Evolutionary conservation across 495 filamentous ascomycete genomes (phyloP).

Genomic region (Lophium mytilinum): DNA sequence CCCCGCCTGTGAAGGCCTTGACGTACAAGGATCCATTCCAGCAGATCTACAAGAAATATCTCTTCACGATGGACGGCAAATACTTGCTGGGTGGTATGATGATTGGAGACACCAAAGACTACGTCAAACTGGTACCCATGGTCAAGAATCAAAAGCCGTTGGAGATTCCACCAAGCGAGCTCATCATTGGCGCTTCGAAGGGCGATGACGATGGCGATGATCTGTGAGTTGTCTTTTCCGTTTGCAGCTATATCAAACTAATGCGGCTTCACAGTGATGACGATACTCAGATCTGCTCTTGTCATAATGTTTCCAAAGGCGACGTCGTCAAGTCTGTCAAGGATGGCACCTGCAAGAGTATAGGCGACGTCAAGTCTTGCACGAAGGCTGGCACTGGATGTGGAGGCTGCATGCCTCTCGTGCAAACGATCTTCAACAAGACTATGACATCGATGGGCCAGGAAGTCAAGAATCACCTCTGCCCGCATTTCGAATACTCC

Average conservation of each 20-base stretch:
- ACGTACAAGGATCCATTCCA: constrained; percentile 91
- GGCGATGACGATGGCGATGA: constrained; percentile 67
- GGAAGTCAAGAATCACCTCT: constrained; percentile 80
- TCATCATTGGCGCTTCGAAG: constrained; percentile 78
- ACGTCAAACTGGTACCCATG: constrained; percentile 89
- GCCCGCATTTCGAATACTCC: constrained; percentile 79
- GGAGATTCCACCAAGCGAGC: constrained; percentile 73
- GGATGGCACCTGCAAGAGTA: constrained; percentile 73
- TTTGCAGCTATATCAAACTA: background rate
- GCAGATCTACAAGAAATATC: constrained; percentile 93
- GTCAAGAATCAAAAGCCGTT: constrained; percentile 81
- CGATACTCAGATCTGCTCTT: constrained; percentile 89
- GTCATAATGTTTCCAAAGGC: constrained; percentile 91
- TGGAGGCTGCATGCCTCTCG: constrained; percentile 88
- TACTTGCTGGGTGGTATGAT: constrained; percentile 95
- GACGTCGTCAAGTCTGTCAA: constrained; percentile 70
- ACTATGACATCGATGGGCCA: constrained; percentile 86
- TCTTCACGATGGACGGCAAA: constrained; percentile 89
- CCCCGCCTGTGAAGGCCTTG: constrained; percentile 68
- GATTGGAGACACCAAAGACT: constrained; percentile 93
- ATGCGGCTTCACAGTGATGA: constrained; percentile 47
- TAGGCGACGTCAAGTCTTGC: constrained; percentile 84
- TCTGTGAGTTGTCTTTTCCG: constrained; percentile 39
- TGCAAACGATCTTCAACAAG: constrained; percentile 87
- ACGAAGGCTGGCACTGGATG: constrained; percentile 95